phyloP scores from a whole-genome alignment of 164 flowering plant species.

The Vitis labrusca region DNA sequence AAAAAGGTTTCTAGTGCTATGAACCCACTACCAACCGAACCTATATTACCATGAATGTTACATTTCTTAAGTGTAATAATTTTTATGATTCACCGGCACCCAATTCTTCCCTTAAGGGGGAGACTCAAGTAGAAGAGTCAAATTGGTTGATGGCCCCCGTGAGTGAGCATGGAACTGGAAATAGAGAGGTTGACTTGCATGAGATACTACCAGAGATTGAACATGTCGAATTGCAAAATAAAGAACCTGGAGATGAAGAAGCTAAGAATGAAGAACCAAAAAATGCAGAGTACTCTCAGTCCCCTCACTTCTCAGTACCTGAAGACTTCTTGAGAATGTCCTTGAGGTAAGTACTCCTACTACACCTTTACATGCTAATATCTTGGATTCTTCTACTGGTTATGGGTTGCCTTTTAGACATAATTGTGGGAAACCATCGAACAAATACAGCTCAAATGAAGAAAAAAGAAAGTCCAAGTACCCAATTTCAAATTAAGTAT shows the following conservation, averaged over 20 bases:
- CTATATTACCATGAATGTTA: neutral
- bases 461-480: neutral
- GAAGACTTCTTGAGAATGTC: neutral
- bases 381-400: neutral
- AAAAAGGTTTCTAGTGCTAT: neutral
- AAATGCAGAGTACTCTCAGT: neutral
- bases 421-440: neutral
- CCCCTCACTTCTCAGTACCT: neutral
- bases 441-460: neutral
- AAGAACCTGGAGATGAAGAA: neutral
- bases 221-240: neutral
- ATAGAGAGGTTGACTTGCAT: neutral
- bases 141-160: slow-evolving; percentile 6
- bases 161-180: neutral
- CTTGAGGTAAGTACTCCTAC: neutral
- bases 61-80: neutral
- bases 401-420: slow-evolving; percentile 4
- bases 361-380: neutral
- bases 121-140: neutral
- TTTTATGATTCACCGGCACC: neutral
- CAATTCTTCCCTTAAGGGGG: neutral
- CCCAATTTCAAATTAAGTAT: slow-evolving; percentile 1
- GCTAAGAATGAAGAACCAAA: neutral
- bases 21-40: neutral
- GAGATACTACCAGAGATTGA: slow-evolving; percentile 1